Evolutionary conservation across 225 moss, liverwort and hornwort genomes (phyloP).

Genomic region (Asterella californica): DNA sequence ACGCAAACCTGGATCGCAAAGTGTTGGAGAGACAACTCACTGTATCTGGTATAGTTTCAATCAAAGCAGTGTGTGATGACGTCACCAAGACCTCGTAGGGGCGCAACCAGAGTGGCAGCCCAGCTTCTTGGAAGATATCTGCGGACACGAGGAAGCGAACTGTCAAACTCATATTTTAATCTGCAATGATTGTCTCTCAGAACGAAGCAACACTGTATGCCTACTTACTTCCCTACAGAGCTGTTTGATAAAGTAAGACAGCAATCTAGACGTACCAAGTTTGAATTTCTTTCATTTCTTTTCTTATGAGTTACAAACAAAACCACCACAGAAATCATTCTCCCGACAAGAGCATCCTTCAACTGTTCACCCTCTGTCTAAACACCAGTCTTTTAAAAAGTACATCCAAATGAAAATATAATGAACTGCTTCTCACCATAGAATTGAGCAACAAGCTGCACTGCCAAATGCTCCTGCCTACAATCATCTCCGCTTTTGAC

Average conservation of each 20-base stretch:
- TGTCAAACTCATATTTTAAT: neutral
- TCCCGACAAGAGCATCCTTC: no score
- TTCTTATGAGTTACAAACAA: neutral
- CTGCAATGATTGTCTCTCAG: neutral
- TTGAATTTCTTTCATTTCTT: neutral
- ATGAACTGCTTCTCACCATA: constrained; percentile 51
- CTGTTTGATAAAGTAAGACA: no score
- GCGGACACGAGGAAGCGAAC: neutral
- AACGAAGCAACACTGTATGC: no score
- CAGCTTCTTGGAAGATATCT: constrained; percentile 99
- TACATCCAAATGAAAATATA: neutral
- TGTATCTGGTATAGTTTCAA: constrained; percentile 98
- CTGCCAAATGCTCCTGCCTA: constrained; percentile 97
- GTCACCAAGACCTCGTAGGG: constrained; percentile 99
- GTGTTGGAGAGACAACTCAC: constrained; percentile 37
- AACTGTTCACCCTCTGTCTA: no score
- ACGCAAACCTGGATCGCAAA: neutral
- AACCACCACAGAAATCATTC: no score
- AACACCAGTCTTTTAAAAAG: no score
- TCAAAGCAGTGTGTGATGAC: constrained; percentile 94
- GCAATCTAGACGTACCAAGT: neutral
- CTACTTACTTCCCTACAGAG: no score
- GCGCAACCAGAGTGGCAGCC: constrained; percentile 93
- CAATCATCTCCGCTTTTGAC: constrained; percentile 99
- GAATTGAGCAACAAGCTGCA: constrained; percentile 93